These are phyloP conservation scores for Pleochaeta shiraiana DNA, from an alignment of 2,329 filamentous ascomycete genomes.

Conservation along the genomic window DNA sequence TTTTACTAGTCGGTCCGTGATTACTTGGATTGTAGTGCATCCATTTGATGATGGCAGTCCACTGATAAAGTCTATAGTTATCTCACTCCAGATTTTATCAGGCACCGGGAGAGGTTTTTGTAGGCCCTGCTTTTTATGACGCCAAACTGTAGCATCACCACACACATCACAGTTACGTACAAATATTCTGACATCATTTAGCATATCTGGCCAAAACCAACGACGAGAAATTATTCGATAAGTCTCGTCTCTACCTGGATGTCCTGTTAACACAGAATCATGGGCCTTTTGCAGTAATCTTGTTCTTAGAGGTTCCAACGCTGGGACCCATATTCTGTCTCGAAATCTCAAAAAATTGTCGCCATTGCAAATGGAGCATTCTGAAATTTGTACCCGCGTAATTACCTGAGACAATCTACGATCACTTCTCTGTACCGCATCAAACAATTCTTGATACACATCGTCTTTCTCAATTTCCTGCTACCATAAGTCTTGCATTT, in stretches of 20 bases:
- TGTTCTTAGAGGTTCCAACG: not conserved
- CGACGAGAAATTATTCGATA: not conserved
- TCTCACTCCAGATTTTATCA: not conserved
- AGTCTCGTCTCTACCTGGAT: conserved; percentile 1
- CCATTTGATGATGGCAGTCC: not conserved
- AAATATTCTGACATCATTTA: not conserved
- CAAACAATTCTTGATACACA: not conserved
- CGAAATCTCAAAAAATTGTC: not conserved
- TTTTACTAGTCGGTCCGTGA: not conserved
- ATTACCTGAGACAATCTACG: not conserved
- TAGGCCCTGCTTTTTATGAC: conserved; percentile 4
- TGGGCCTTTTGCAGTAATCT: not conserved
- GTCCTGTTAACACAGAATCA: not conserved
- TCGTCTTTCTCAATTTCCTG: not conserved
- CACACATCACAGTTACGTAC: conserved; percentile 4
- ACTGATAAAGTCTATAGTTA: not conserved
- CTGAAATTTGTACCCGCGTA: not conserved
- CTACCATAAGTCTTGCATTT: not conserved
- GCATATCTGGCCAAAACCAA: not conserved
- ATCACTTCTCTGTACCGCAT: not conserved
- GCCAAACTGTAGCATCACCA: not conserved
- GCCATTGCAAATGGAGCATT: not conserved
- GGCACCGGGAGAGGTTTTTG: conserved; percentile 3
- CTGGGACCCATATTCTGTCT: not conserved
- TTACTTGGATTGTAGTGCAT: not conserved